Evolutionary conservation across 2,329 filamentous ascomycete species (phyloP).

Genomic region (Ceratocystis diversiconidia): DNA sequence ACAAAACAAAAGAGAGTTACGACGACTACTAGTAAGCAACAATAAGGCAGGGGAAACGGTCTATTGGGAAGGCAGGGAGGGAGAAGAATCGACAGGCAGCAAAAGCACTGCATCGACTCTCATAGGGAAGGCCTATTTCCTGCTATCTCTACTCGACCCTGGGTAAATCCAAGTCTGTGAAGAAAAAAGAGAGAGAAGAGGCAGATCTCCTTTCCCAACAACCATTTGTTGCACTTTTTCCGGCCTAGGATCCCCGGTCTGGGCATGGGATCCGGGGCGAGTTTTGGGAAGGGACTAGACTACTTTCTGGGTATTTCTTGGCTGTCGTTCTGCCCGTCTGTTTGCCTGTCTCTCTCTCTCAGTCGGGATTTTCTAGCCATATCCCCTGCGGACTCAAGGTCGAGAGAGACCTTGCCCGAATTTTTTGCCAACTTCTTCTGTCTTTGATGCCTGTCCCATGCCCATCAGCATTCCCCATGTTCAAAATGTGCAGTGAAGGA

Average conservation of each 20-base stretch:
- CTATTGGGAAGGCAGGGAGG: neutral
- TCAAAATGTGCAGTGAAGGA: neutral
- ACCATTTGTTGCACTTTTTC: neutral
- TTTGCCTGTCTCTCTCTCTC: neutral
- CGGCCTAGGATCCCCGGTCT: neutral
- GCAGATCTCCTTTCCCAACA: neutral
- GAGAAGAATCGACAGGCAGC: neutral
- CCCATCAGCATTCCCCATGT: neutral
- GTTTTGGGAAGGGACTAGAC: neutral
- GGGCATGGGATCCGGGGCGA: neutral
- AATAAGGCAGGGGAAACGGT: neutral
- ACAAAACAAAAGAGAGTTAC: too few relatives aligned
- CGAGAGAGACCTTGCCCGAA: neutral
- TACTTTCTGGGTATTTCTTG: neutral
- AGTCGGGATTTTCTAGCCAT: neutral
- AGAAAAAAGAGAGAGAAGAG: neutral
- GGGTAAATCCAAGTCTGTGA: neutral
- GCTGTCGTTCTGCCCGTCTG: neutral
- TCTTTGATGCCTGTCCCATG: neutral
- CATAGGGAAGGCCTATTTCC: neutral
- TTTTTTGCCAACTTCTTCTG: neutral
- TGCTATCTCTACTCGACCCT: neutral
- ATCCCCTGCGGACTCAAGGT: neutral
- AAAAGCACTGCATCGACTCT: neutral
- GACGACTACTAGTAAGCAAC: neutral